These are phyloP conservation scores for Symbiotaphrina buchneri DNA, from an alignment of 495 filamentous ascomycete species.

Conservation along the genomic window DNA sequence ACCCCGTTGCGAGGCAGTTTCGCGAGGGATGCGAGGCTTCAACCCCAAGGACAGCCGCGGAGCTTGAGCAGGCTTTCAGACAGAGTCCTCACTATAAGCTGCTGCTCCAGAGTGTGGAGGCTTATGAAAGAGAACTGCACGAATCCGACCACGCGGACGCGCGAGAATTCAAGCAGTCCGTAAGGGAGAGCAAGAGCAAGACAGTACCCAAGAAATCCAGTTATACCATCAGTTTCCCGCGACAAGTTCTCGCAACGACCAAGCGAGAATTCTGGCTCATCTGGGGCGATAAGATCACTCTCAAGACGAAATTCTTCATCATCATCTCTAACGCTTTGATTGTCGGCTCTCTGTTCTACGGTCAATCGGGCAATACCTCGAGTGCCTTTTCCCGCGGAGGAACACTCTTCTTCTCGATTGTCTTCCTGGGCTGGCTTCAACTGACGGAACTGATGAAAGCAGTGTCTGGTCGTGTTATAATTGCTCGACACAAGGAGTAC, in stretches of 20 bases:
- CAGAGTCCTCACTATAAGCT: slow-evolving; percentile 26
- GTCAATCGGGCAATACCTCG: slow-evolving; percentile 33
- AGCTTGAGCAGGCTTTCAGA: slow-evolving; percentile 37
- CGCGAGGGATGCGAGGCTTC: slow-evolving; percentile 38
- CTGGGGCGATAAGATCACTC: slow-evolving; percentile 44
- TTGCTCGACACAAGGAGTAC: slow-evolving; percentile 43
- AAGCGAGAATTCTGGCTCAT: slow-evolving; percentile 58
- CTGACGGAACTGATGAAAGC: slow-evolving; percentile 49
- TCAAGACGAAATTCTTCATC: slow-evolving; percentile 62
- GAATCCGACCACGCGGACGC: slow-evolving; percentile 40
- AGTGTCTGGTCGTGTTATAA: slow-evolving; percentile 36
- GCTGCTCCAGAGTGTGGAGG: slow-evolving; percentile 28
- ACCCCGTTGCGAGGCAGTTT: slow-evolving; percentile 42
- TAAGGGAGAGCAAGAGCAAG: slow-evolving; percentile 44
- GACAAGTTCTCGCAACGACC: slow-evolving; percentile 47
- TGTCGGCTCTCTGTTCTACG: slow-evolving; percentile 51
- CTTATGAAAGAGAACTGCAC: slow-evolving; percentile 35
- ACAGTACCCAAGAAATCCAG: slow-evolving; percentile 42
- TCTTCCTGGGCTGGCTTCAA: slow-evolving; percentile 59
- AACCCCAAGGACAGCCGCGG: slow-evolving; percentile 35
- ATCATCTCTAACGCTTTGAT: slow-evolving; percentile 54
- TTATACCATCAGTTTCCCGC: slow-evolving; percentile 47
- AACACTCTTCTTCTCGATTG: slow-evolving; percentile 46
- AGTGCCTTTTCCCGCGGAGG: slow-evolving; percentile 50
- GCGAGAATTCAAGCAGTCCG: slow-evolving; percentile 42